A percentile compares a stretch with the other conserved stretches of the same genome.
Evolutionary conservation across 495 filamentous ascomycete species (phyloP).

Genomic region (Parathielavia hyrcaniae): DNA sequence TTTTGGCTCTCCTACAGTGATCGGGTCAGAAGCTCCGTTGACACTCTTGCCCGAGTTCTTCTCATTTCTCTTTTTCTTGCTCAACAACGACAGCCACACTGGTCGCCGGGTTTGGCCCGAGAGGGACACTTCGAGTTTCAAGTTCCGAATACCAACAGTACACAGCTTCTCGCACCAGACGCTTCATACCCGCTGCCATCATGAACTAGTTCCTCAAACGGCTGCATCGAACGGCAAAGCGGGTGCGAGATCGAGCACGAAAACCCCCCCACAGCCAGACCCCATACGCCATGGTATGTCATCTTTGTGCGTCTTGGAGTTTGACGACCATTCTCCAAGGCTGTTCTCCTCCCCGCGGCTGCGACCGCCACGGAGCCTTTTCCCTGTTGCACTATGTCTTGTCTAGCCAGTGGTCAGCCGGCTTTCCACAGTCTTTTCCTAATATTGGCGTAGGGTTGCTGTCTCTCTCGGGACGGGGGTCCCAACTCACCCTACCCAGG

Average conservation of each 20-base stretch:
- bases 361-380: neutral
- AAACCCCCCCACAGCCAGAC: neutral
- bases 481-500: conserved; percentile 42
- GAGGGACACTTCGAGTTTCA: neutral
- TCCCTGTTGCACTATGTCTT: neutral
- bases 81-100: too few species aligned
- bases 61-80: too few species aligned
- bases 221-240: conserved; percentile 26
- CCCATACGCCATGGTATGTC: conserved; percentile 23
- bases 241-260: conserved; percentile 18
- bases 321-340: neutral
- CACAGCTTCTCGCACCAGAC: neutral
- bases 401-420: neutral
- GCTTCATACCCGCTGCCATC: conserved; percentile 12
- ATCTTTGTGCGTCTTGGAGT: neutral
- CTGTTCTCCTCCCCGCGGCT: neutral
- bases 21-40: too few species aligned
- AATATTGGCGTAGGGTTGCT: conserved; percentile 39
- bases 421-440: neutral
- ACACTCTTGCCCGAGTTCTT: too few species aligned
- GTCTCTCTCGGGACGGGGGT: conserved; percentile 41
- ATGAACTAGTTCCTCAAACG: conserved; percentile 32
- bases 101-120: too few species aligned
- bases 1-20: too few species aligned
- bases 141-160: neutral